Evolutionary conservation across 768 basidiomycete genomes (phyloP), one percentile per base, ranked within the genome.

Genomic region (Tylopilus subfusipes): DNA sequence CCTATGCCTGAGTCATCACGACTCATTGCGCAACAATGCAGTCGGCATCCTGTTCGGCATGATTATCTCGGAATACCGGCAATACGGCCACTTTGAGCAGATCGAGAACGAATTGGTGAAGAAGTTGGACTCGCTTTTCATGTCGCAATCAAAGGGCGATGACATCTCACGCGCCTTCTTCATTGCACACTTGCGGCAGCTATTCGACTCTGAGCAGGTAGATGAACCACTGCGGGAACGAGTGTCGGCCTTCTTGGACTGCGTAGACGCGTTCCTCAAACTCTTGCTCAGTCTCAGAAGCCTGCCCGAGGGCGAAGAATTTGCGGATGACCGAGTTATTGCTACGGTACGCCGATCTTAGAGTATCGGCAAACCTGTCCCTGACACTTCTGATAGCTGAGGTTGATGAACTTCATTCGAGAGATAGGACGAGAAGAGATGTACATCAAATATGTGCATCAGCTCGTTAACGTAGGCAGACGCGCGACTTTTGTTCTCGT

Each of bases 381-480:
- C 16, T 66, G 54, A 63, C n/a, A 13, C 49, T 25, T 19, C 27
- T 47, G 33, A 46, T 55, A 91, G 89, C 76, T 95, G 57, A 82
- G 91, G 31, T 75, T 97, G 56, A 93, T 97, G 88, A 92, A 93
- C 68, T 97, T 95, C 70, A 93, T 96, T 60, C 82, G 92, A 18
- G 82, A 89, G 18, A 94, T 96, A 52, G 93, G 93, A 18, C 79
- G 94, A 13, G 88, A 92, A 64, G 93, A 95, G 66, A 93, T 97
- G 55, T 96, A 94, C 64, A 90, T 95, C 71, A 92, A 94, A 80
- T 96, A 96, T 68, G 90, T 96, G 22, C 93, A 97, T 66, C 92
- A 95, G 66, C 84, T 97, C 24, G 92, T 96, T 48, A 90, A 92
- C 62, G 90, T 94, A 65, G 61, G 85, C 63, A 24, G 19, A 54